Base-by-base conservation (phyloP, 352 stramenopile genomes). In the Thalassiosira allenii region DNA sequence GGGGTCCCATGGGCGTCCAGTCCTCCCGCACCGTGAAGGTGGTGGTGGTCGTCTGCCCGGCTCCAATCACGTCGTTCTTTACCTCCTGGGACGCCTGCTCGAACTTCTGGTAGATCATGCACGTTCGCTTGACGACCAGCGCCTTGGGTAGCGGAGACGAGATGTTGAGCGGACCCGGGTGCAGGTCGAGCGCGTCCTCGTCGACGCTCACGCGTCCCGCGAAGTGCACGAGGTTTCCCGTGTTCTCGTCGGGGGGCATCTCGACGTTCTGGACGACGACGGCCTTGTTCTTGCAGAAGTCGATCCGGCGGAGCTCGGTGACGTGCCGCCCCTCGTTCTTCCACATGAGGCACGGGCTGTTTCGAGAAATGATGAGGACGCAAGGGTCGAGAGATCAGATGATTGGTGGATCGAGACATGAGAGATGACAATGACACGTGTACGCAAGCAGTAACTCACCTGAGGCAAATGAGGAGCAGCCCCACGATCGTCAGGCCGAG, bases 271-370 rank as follows among this genome's bases (percentile, higher is more conserved):
- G 29, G 47, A 88, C 59, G 2, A 81, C 53, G 12, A 81, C 68
- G 22, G 81, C 81, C 37, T 89, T 79, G 41, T 89, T 89, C 58
- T 84, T 89, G 78, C 70, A 80, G 41, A 84, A 89, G 58, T 81
- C 65, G 40, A 86, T 88, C n/a, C 71, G 40, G 30, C 75, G 62
- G 2, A 88, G 66, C 49, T 88, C 64, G 4, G 17, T 82, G 1
- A 84, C 82, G 33, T 89, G 77, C 22, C 82, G 54, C 29, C 82
- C 82, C 78, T 87, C 77, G 57, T 89, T 89, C 51, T 87, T 87
- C 77, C 78, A 89, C 58, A 89, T 79, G 2, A 87, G 22, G 43
- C 62, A 86, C 27, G 81, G 81, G 33, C 69, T 81, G 51, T 32
- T 9, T 17, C 17, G 37, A 34, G 56, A 12, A 11, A n/a, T n/a